Base-by-base conservation (phyloP, 257 asterid genomes). In the Ilex aquifolium region DNA sequence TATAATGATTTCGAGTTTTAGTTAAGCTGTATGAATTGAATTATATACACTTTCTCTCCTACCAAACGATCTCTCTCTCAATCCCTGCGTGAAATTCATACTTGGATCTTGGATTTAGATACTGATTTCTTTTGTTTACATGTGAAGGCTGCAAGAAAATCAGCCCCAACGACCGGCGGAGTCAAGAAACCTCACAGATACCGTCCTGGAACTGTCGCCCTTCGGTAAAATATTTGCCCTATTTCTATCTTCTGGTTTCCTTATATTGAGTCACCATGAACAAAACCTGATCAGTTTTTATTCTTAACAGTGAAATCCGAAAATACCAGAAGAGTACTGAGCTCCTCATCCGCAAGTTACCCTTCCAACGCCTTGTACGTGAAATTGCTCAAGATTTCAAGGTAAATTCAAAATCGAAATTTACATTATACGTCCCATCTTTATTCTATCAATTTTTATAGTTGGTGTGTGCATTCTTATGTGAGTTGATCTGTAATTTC, bases 141-240 rank as follows among this genome's bases (percentile, higher is more conserved):
- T 5, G 11, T 46, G 13, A 8, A 84, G 90, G 95, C 95, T 27
- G 91, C 95, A 2, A 80, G 95, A 62, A 86, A 86, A 15, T 86
- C 95, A 0, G 91, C 91, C 5, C 95, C 95, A 0, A 82, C 85
- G 30, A 82, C 88, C 36, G 95, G 95, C 8, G 95, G 95, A 58
- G 95, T 86, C 32, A 86, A 86, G 85, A 86, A 86, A 81, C 95
- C 95, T 61, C 95, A 86, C 52, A 91, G 95, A 17, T 86, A 83
- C 65, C 85, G 91, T 14, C 95, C 95, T 0, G 88, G 95, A 77
- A 83, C 91, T 16, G 91, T 86, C 29, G 91, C 95, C 51, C 91
- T 84, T 49, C 88, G 90, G 91, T 84, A 72, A 61, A 31, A 36
- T 63, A 13, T 36, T n/a, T 7, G 14, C 39, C 44, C 13, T 56